Percentiles rank a stretch among this genome's conserved stretches.
Conservation (phyloP, 192 early-diverging fungal genomes). For the Funneliformis mosseae region DNA sequence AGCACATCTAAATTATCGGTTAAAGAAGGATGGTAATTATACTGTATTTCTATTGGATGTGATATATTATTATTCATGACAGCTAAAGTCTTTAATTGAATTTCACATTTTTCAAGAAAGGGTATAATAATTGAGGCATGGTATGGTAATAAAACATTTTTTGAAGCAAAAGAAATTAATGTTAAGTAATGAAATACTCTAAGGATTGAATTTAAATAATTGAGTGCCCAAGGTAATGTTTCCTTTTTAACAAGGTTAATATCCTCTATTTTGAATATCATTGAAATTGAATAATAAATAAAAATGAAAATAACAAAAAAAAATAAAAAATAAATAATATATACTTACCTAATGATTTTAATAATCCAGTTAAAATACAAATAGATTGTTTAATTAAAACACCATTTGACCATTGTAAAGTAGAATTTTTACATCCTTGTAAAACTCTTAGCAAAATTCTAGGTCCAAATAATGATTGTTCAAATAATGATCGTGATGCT, state of each 20-base stretch:
- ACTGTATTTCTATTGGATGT: neutral
- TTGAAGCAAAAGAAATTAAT: constrained; percentile 1
- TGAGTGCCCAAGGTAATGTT: constrained; percentile 16
- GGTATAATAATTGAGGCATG: neutral
- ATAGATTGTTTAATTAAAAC: constrained; percentile 40
- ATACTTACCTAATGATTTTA: constrained; percentile 42
- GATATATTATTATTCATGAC: neutral
- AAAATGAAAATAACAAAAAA: neutral
- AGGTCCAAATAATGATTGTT: constrained; percentile 40
- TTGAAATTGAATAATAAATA: neutral
- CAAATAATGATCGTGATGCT: constrained; percentile 31
- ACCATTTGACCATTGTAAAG: constrained; percentile 40
- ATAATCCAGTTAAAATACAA: constrained; percentile 37
- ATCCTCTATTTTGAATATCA: neutral
- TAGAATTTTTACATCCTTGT: constrained; percentile 41
- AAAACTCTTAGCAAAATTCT: constrained; percentile 42
- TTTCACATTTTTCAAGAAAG: constrained; percentile 28
- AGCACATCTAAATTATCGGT: constrained; percentile 24
- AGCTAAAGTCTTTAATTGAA: neutral
- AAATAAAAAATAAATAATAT: neutral
- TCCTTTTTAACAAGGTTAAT: neutral
- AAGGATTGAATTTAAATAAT: constrained; percentile 17
- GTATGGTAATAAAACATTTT: neutral
- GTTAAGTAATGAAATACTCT: constrained; percentile 20
- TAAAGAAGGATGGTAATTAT: constrained; percentile 15